A percentile compares a stretch with the other conserved stretches of the same genome.
Evolutionary conservation across 2,329 filamentous ascomycete genomes (phyloP).

Genomic region (Talaromyces sp.): DNA sequence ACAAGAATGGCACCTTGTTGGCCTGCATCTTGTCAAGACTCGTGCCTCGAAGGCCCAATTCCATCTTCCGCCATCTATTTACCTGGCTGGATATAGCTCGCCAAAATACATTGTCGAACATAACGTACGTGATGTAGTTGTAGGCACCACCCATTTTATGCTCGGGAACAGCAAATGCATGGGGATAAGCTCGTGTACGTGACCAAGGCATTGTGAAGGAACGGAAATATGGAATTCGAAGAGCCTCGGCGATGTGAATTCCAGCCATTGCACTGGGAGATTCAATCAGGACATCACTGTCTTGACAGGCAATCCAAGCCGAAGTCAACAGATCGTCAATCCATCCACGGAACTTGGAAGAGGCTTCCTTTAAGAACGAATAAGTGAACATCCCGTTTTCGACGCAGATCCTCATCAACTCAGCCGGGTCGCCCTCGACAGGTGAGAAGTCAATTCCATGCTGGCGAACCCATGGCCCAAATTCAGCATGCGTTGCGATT

Average conservation of each 20-base stretch:
- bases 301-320: constrained; percentile 80
- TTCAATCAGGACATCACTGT: constrained; percentile 86
- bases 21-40: constrained; percentile 87
- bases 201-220: constrained; percentile 99
- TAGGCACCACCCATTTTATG: constrained; percentile 93
- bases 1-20: constrained; percentile 96
- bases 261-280: constrained; percentile 96
- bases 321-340: constrained; percentile 82
- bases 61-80: constrained; percentile 85
- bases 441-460: constrained; percentile 91
- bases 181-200: constrained; percentile 88
- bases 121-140: constrained; percentile 91
- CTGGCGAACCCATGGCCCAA: constrained; percentile 82
- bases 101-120: constrained; percentile 98
- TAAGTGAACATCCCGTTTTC: constrained; percentile 97
- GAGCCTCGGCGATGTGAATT: constrained; percentile 92
- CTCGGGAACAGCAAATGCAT: constrained; percentile 90
- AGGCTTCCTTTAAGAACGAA: constrained; percentile 84
- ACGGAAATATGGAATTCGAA: constrained; percentile 91
- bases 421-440: constrained; percentile 85
- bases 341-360: constrained; percentile 87
- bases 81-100: constrained; percentile 86
- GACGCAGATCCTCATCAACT: constrained; percentile 93
- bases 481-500: constrained; percentile 91
- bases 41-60: constrained; percentile 75